Conservation (phyloP, 164 flowering plant species). For the Vitis rupestris region DNA sequence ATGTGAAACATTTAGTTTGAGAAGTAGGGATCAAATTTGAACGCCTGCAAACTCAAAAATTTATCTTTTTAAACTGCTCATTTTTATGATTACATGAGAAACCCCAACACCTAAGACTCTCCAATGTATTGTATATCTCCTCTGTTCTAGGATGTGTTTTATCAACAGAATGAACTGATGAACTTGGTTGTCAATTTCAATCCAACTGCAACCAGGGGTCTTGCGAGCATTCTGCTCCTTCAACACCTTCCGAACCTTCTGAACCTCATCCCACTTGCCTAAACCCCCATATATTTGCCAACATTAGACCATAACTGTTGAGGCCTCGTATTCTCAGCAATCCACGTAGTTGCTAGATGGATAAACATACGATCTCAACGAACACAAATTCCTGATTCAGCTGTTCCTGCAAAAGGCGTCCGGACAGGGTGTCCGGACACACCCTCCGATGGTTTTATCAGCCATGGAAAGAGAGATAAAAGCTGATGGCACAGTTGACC, state of each 20-base stretch:
- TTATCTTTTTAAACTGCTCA: too few relatives aligned
- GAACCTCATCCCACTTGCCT: constrained; percentile 70
- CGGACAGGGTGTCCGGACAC: too few relatives aligned
- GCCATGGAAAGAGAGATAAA: too few relatives aligned
- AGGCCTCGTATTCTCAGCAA: too few relatives aligned
- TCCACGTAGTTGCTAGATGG: too few relatives aligned
- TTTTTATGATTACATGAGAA: not conserved
- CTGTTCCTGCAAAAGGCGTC: too few relatives aligned
- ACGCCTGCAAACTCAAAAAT: too few relatives aligned
- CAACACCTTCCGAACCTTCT: constrained; percentile 43
- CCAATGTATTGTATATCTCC: constrained; percentile 41
- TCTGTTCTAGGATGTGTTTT: constrained; percentile 43
- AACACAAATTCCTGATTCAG: too few relatives aligned
- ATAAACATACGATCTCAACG: too few relatives aligned
- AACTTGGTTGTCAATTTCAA: constrained; percentile 59
- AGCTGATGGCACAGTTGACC: too few relatives aligned
- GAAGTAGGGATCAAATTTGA: not conserved
- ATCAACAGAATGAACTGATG: constrained; percentile 60
- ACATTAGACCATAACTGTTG: constrained; percentile 52
- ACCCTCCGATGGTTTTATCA: too few relatives aligned
- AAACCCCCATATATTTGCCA: constrained; percentile 63
- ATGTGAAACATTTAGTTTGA: not conserved
- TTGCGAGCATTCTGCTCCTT: constrained; percentile 45
- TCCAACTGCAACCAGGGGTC: constrained; percentile 80
- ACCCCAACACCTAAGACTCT: constrained; percentile 11